A percentile compares a stretch with the other conserved stretches of the same genome.
phyloP scores from a whole-genome alignment of 306 rosid genomes.

The Adenanthera pavonina region DNA sequence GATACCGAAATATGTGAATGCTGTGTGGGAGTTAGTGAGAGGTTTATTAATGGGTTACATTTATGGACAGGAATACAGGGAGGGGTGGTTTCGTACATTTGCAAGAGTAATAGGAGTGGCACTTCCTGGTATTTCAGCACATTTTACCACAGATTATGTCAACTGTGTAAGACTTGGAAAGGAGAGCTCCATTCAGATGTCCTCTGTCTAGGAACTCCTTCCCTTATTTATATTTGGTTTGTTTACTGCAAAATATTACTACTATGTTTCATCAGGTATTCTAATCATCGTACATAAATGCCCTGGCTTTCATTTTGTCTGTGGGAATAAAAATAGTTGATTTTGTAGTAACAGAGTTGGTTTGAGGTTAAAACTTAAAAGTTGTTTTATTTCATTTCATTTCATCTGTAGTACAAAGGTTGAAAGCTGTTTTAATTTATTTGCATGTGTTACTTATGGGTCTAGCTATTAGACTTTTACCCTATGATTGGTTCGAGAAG shows the following conservation, averaged over 20 bases:
- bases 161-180: constrained; percentile 70
- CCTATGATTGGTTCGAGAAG: no score
- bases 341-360: no score
- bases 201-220: constrained; percentile 37
- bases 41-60: constrained; percentile 59
- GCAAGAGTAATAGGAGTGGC: constrained; percentile 60
- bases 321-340: not conserved
- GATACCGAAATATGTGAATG: constrained; percentile 60
- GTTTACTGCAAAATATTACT: no score
- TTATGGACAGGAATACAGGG: constrained; percentile 65
- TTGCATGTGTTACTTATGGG: no score
- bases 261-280: not conserved
- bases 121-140: constrained; percentile 75
- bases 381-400: no score
- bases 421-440: no score
- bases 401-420: no score
- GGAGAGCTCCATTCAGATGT: constrained; percentile 43
- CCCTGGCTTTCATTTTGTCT: no score
- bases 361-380: no score
- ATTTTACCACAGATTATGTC: constrained; percentile 64
- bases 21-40: constrained; percentile 75
- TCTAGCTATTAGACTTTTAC: no score
- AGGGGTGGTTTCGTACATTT: constrained; percentile 66
- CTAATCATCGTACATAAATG: not conserved
- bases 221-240: not conserved